Conservation (phyloP, 2,329 filamentous ascomycete species). For the Colletotrichum paranaense region DNA sequence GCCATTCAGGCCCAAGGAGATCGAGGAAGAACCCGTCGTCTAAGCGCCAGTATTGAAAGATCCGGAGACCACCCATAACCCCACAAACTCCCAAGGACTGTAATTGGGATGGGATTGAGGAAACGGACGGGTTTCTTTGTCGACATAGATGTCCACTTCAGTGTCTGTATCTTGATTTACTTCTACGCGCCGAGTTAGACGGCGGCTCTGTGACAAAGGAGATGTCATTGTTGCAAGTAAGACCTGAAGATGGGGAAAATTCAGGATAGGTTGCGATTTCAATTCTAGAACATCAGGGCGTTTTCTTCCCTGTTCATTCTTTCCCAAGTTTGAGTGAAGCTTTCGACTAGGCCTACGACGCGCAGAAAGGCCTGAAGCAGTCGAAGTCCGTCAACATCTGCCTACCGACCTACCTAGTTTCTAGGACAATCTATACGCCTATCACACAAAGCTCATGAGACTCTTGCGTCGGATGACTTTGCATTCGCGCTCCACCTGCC, state of each 20-base stretch:
- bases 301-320: background rate
- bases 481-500: background rate
- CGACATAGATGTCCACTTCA: background rate
- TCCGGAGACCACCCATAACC: background rate
- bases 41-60: conserved; percentile 31
- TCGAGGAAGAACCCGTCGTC: conserved; percentile 41
- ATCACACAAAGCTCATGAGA: background rate
- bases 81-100: background rate
- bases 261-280: rapidly evolving
- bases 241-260: background rate
- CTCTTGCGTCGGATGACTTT: background rate
- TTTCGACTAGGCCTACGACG: background rate
- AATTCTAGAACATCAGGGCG: no score
- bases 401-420: background rate
- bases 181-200: background rate
- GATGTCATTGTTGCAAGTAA: background rate
- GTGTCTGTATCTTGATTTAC: background rate
- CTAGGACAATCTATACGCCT: background rate
- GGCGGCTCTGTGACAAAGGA: background rate
- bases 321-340: background rate
- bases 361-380: background rate
- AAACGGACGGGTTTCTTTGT: background rate
- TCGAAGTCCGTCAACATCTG: background rate
- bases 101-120: background rate
- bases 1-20: conserved; percentile 38